Evolutionary conservation across 208 protist genomes (phyloP).

Genomic region (Crithidia fasciculata): DNA sequence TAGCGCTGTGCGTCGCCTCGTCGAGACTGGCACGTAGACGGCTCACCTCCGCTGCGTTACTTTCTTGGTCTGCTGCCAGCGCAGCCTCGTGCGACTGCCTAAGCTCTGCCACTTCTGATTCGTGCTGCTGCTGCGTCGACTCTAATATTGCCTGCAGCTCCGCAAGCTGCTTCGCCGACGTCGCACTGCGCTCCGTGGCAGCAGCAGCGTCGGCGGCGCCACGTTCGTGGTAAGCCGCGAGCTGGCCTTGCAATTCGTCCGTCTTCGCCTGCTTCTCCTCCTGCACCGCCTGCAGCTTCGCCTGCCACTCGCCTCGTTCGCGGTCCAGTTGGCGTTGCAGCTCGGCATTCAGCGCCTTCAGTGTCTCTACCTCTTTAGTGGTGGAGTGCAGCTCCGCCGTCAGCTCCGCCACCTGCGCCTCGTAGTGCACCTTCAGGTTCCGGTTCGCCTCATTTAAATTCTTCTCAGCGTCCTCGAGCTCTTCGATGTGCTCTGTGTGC

Average conservation of each 20-base stretch:
- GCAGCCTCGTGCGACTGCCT: background rate
- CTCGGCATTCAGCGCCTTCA: conserved; percentile 4
- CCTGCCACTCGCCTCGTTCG: background rate
- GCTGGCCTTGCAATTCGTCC: background rate
- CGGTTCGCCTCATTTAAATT: background rate
- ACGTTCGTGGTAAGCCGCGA: background rate
- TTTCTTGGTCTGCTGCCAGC: background rate
- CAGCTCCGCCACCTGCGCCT: conserved; percentile 9
- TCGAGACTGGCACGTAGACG: background rate
- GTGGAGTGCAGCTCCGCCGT: conserved; percentile 1
- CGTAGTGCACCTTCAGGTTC: conserved; percentile 19
- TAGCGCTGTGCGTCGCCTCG: background rate
- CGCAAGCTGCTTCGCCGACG: conserved; percentile 16
- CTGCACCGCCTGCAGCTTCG: conserved; percentile 1
- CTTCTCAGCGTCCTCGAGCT: background rate
- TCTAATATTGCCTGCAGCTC: background rate
- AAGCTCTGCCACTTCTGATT: conserved; percentile 9
- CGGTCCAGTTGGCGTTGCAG: background rate
- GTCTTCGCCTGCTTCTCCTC: background rate
- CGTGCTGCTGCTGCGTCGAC: conserved; percentile 4
- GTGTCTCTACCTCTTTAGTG: conserved; percentile 3
- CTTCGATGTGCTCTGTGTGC: conserved; percentile 18
- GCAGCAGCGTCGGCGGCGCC: background rate
- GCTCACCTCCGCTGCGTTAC: background rate
- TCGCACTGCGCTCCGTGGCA: conserved; percentile 12